Percentiles rank a stretch among this genome's conserved stretches.
Evolutionary conservation across 2,329 filamentous ascomycete species (phyloP).

Genomic region (Apiospora marii): DNA sequence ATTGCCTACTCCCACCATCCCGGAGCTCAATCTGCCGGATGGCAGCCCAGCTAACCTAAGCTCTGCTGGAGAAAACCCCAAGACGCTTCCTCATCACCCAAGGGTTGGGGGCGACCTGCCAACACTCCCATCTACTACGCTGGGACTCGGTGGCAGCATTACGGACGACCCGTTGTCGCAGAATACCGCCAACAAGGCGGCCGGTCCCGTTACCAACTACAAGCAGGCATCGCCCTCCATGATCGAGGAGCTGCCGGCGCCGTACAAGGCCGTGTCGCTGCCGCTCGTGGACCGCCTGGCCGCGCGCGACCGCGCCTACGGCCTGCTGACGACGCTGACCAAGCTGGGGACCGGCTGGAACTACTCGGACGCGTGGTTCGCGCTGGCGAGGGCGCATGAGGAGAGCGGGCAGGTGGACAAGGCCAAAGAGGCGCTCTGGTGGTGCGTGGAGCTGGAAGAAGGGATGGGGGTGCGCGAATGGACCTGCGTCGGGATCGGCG

Average conservation of each 20-base stretch:
- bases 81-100: slow-evolving; percentile 23
- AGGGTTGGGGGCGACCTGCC: slow-evolving; percentile 25
- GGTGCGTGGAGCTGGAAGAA: slow-evolving; percentile 96
- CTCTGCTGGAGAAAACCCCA: slow-evolving; percentile 23
- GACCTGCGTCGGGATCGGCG: slow-evolving; percentile 72
- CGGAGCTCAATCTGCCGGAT: slow-evolving; percentile 48
- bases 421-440: slow-evolving; percentile 94
- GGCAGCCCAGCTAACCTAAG: slow-evolving; percentile 36
- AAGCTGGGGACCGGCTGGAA: slow-evolving; percentile 91
- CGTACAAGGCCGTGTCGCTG: slow-evolving; percentile 67
- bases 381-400: slow-evolving; percentile 86
- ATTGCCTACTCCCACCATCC: slow-evolving; percentile 64
- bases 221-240: slow-evolving; percentile 34
- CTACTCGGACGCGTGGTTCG: slow-evolving; percentile 90
- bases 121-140: slow-evolving; percentile 52
- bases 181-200: slow-evolving; percentile 26
- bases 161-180: slow-evolving; percentile 21
- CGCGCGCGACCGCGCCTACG: slow-evolving; percentile 87
- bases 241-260: slow-evolving; percentile 55
- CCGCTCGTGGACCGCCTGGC: slow-evolving; percentile 84
- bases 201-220: slow-evolving; percentile 27
- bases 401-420: slow-evolving; percentile 85
- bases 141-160: slow-evolving; percentile 51
- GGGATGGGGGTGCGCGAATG: slow-evolving; percentile 80
- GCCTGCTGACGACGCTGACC: slow-evolving; percentile 81